A percentile compares a stretch with the other conserved stretches of the same genome.
Evolutionary conservation across 2,329 filamentous ascomycete genomes (phyloP).

Genomic region (Trichoderma gracile): DNA sequence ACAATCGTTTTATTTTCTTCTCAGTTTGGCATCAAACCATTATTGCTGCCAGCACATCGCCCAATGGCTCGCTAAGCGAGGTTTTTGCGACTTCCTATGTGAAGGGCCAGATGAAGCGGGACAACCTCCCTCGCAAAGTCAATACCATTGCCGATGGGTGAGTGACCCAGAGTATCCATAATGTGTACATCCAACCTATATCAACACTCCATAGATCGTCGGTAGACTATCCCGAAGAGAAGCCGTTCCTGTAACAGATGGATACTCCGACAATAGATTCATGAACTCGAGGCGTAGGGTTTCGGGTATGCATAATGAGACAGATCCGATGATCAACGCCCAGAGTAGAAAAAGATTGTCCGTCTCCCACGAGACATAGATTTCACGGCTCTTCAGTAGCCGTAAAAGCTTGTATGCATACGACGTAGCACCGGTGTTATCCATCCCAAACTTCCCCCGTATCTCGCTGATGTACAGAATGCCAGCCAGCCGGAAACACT

Average conservation of each 20-base stretch:
- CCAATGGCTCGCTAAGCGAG: no score
- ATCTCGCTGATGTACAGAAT: conserved; percentile 12
- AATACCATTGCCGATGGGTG: no score
- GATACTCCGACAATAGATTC: conserved; percentile 1
- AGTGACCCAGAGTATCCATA: no score
- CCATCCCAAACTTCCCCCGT: conserved; percentile 15
- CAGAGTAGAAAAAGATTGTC: conserved; percentile 7
- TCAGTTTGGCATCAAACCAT: no score
- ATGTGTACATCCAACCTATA: background rate
- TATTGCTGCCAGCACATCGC: no score
- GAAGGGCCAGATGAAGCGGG: no score
- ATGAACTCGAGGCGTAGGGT: conserved; percentile 15
- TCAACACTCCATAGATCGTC: background rate
- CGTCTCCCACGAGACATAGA: background rate
- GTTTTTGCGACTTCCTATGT: no score
- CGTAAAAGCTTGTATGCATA: conserved; percentile 1
- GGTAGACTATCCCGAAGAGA: background rate
- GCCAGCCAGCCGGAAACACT: conserved; percentile 12
- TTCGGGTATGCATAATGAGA: conserved; percentile 13
- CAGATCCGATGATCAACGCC: background rate
- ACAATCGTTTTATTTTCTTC: no score
- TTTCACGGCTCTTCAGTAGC: background rate
- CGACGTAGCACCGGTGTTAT: conserved; percentile 7
- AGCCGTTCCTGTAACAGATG: background rate
- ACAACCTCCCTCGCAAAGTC: no score